A percentile compares a stretch with the other conserved stretches of the same genome.
These are phyloP conservation scores for Trichophyton equinum DNA, from an alignment of 2,329 filamentous ascomycete genomes.

Conservation along the genomic window DNA sequence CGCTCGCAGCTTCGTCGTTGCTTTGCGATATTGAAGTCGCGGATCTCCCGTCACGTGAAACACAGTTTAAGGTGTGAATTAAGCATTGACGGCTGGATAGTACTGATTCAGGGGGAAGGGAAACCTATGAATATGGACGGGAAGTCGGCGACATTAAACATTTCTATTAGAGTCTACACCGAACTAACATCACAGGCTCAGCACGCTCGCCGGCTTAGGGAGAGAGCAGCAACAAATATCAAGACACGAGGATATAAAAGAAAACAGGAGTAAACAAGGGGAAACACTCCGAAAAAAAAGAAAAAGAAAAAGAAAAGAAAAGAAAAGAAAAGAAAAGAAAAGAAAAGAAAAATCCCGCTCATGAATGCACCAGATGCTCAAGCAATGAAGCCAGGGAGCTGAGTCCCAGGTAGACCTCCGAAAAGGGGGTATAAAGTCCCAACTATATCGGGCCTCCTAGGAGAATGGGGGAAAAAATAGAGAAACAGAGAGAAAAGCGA, in stretches of 20 bases:
- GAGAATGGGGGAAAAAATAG: neutral
- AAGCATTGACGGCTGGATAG: neutral
- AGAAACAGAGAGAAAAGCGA: neutral
- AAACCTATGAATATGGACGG: neutral
- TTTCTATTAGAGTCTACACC: neutral
- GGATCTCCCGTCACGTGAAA: neutral
- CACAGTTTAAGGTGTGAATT: neutral
- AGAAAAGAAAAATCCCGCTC: neutral
- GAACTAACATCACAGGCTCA: neutral
- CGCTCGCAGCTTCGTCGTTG: neutral
- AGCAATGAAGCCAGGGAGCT: conserved; percentile 1
- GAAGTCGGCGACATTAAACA: neutral
- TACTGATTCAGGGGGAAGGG: neutral
- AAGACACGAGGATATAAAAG: neutral
- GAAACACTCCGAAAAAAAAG: neutral
- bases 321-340: neutral
- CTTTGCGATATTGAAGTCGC: neutral
- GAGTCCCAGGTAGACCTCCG: neutral
- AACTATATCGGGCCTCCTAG: neutral
- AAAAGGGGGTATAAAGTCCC: neutral
- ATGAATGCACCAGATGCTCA: conserved; percentile 4
- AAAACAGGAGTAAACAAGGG: neutral
- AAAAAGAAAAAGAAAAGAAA: neutral
- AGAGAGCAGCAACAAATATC: neutral
- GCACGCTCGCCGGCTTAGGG: too few species aligned